Base-by-base conservation (phyloP, 441 rosid species). In the Erysimum pusillum region DNA sequence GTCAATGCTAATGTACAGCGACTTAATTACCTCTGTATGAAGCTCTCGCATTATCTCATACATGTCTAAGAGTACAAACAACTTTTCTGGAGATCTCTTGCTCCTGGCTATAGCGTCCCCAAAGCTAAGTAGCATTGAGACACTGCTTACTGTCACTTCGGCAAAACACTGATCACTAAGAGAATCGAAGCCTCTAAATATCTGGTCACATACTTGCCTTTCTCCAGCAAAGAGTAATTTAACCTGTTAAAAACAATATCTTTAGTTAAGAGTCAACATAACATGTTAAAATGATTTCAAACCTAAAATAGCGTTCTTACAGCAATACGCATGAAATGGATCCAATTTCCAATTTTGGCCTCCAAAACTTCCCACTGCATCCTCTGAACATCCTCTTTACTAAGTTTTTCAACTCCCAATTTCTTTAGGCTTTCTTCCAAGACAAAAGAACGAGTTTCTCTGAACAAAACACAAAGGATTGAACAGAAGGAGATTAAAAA, bases 341-440 rank as follows among this genome's bases (percentile, higher is more conserved):
- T 95, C 99, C 99, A 95, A 59, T 89, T 93, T 74, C 98, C 98
- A 72, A 93, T 95, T 87, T 95, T 95, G 46, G 98, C 96, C 87
- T 95, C 99, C 85, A 95, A 85, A 77, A 88, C 94, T 86, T 93
- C 99, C 99, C 99, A 95, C 52, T 85, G 98, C 99, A 93, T 91
- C 87, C 87, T 90, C 82, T 91, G 99, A 69, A 95, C 98, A 79
- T 95, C 99, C 48, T 95, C 98, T 88, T 89, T 93, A 83, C 94
- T 86, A 80, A 95, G 91, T 76, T 90, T 95, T 84, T 93, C 99
- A 64, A 95, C 98, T 75, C 99, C 99, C 79, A 95, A 81, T 81
- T 91, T 93, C 56, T 66, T 89, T 42, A 95, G 88, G 80, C 98
- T 95, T 86, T 90, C 97, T 83, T 91, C 98, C 81, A 95, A 71